Percentiles rank a stretch among this genome's conserved stretches.
Evolutionary conservation across 1,284 basidiomycete genomes (phyloP).

Genomic region (Coniferiporia weirii): DNA sequence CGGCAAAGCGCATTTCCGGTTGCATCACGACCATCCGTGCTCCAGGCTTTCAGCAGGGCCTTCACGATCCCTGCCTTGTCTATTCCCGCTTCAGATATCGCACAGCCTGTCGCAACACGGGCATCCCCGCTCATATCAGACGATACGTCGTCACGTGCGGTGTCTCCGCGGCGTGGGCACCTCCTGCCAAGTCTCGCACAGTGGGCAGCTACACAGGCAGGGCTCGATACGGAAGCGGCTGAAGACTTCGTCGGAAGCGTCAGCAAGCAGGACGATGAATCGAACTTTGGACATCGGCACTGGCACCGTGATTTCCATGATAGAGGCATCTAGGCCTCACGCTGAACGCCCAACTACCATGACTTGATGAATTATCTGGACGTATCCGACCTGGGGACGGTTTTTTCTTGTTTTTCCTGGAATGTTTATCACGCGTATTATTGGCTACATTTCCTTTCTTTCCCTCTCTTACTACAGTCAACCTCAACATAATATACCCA

Average conservation of each 20-base stretch:
- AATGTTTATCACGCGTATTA: conserved; percentile 1
- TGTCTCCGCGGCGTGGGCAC: conserved; percentile 2
- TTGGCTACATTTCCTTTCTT: not conserved
- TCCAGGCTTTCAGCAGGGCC: conserved; percentile 14
- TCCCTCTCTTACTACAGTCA: not conserved
- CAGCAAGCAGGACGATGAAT: conserved; percentile 10
- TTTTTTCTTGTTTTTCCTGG: not conserved
- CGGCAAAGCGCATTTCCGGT: conserved; percentile 10
- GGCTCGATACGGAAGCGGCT: conserved; percentile 11
- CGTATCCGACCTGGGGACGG: not conserved
- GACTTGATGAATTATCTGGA: not conserved
- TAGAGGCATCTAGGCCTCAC: conserved; percentile 5
- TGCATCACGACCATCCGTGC: conserved; percentile 5
- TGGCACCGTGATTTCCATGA: conserved; percentile 8
- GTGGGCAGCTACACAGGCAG: conserved; percentile 16
- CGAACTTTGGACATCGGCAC: not conserved
- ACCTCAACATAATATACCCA: not conserved
- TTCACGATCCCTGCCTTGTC: conserved; percentile 14
- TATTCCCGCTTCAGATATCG: not conserved
- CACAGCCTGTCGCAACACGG: not conserved
- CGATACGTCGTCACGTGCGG: not conserved
- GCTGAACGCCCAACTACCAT: not conserved
- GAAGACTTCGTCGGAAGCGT: conserved; percentile 17
- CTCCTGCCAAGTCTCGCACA: conserved; percentile 15
- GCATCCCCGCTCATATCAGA: not conserved